Evolutionary conservation across 1,139 yeast genomes (phyloP), one percentile per base, ranked within the genome.

Genomic region (Sugiyamaella grinbergsii): DNA sequence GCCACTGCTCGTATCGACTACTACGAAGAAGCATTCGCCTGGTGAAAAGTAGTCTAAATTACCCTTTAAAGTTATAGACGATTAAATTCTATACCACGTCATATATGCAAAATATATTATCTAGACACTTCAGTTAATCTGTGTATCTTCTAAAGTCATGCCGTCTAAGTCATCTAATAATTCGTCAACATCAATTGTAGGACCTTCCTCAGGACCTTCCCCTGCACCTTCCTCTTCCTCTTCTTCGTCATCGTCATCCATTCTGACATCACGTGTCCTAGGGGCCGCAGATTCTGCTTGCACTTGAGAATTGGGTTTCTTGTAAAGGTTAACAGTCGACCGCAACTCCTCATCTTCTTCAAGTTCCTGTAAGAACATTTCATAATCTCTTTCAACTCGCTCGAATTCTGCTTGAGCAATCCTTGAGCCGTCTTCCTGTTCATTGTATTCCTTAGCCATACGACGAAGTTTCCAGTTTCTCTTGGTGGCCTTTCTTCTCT

Each of bases 281-380:
- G 47, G 24, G 8, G 44, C 39, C 15, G 11, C 19, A 2, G 40
- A 36, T 26, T 29, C 32, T n/a, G 19, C 43, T 16, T 38, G 42
- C 7, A 24, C 18, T 22, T 57, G 60, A 16, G 61, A 53, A 33
- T 62, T 62, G 26, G 59, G 45, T n/a, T 82, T 81, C 75, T 89
- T 93, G 75, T 93, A 93, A 64, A 93, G 69, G 67, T 93, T 91
- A 70, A 93, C 82, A 45, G 90, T 83, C 61, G 85, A 91, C 76
- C 98, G 87, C 69, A 94, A 79, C 68, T 93, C 99, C 52, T 84
- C 83, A 71, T 93, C 99, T 72, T 93, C 98, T 75, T 93, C 98
- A 69, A 94, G 82, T 70, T 93, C 97, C 74, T 89, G 97, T 74
- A 94, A 81, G 85, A 93, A 93, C 63, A 85, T 69, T 72, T 93